Conservation (phyloP, 148 eudicot genomes). For the Vaccinium corymbosum region DNA sequence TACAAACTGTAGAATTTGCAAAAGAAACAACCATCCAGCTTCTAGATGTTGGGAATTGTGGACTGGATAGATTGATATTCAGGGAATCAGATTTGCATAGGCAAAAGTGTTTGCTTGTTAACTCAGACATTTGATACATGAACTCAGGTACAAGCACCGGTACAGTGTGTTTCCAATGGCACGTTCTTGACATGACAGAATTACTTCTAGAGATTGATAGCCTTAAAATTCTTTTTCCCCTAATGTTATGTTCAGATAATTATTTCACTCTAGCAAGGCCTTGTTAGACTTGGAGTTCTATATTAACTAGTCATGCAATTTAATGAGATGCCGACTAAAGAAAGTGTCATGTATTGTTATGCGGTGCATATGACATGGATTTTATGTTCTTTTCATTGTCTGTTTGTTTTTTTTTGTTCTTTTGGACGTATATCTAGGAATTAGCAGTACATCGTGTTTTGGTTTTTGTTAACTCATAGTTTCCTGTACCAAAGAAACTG, state of each 20-base stretch:
- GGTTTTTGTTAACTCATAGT: background rate
- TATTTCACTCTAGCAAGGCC: background rate
- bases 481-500: background rate
- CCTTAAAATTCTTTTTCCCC: background rate
- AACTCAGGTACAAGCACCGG: background rate
- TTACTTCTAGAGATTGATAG: background rate
- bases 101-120: background rate
- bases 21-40: background rate
- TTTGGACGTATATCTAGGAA: background rate
- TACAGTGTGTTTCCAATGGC: background rate
- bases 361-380: background rate
- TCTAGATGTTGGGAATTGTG: background rate
- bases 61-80: background rate
- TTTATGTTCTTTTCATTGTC: background rate
- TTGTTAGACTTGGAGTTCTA: background rate
- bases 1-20: background rate
- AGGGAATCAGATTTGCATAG: background rate
- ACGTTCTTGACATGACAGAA: background rate
- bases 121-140: background rate
- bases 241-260: background rate
- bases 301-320: background rate
- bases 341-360: background rate
- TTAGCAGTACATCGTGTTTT: background rate
- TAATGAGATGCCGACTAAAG: background rate
- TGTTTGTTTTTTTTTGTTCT: background rate